Conservation (phyloP, 148 eudicot species). For the Simmondsia chinensis region DNA sequence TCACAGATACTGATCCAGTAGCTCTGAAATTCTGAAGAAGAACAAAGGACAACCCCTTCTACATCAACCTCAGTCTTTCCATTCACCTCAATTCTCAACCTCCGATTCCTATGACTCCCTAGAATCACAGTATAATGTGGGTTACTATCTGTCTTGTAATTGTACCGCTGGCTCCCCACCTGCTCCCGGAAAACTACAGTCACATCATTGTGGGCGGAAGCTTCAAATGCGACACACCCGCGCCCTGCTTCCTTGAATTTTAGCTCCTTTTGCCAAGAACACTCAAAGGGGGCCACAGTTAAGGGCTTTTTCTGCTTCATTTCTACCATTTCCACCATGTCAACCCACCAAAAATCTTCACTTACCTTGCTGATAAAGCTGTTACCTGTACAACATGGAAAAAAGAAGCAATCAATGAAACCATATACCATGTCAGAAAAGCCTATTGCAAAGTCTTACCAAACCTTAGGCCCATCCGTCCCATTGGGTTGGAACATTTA, state of each 20-base stretch:
- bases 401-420: slow-evolving; percentile 8
- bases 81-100: slow-evolving; percentile 73
- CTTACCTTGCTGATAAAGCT: neutral
- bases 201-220: slow-evolving; percentile 86
- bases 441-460: neutral
- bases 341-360: neutral
- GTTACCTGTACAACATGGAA: neutral
- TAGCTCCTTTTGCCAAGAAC: slow-evolving; percentile 82
- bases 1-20: slow-evolving; percentile 94
- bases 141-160: slow-evolving; percentile 81
- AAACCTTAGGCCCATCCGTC: neutral
- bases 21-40: slow-evolving; percentile 77
- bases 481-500: neutral
- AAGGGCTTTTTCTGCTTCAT: slow-evolving; percentile 61
- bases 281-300: slow-evolving; percentile 93
- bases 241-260: slow-evolving; percentile 87
- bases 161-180: slow-evolving; percentile 85
- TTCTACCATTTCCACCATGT: slow-evolving; percentile 33
- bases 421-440: neutral
- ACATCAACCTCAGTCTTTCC: slow-evolving; percentile 83
- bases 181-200: slow-evolving; percentile 86
- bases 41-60: slow-evolving; percentile 68
- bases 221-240: slow-evolving; percentile 92
- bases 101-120: slow-evolving; percentile 81
- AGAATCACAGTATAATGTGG: slow-evolving; percentile 92